phyloP scores from a whole-genome alignment of 2,329 filamentous ascomycete genomes.

The Cercospora beticola region DNA sequence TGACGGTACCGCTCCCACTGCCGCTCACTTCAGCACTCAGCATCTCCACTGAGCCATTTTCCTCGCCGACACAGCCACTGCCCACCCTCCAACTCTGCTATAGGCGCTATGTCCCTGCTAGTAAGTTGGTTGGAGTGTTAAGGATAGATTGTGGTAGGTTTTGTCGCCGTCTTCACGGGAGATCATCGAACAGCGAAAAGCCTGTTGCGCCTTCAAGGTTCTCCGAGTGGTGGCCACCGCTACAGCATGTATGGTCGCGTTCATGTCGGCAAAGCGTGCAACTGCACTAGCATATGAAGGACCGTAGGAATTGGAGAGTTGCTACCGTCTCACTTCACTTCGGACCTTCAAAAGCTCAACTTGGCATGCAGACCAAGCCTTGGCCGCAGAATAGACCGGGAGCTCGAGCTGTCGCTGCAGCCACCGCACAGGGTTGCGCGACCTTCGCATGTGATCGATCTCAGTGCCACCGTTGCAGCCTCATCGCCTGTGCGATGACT shows the following conservation, averaged over 20 bases:
- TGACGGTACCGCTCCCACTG: background rate
- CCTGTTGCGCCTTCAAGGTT: background rate
- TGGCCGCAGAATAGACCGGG: slow-evolving; percentile 16
- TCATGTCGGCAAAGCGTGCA: background rate
- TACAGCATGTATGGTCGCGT: background rate
- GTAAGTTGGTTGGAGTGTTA: slow-evolving; percentile 3
- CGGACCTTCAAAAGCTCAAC: slow-evolving; percentile 8
- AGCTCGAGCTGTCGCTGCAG: slow-evolving; percentile 19
- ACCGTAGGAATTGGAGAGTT: slow-evolving; percentile 6
- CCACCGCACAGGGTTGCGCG: background rate
- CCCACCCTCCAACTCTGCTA: slow-evolving; percentile 9
- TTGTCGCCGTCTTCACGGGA: slow-evolving; percentile 6
- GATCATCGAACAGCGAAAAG: slow-evolving; percentile 2
- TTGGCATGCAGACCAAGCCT: slow-evolving; percentile 18
- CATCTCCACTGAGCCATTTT: slow-evolving; percentile 19
- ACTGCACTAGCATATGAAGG: background rate
- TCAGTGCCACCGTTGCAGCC: background rate
- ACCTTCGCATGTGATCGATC: slow-evolving; percentile 14
- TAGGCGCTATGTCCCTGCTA: slow-evolving; percentile 5
- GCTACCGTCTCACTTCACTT: slow-evolving; percentile 20
- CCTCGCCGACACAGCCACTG: slow-evolving; percentile 9
- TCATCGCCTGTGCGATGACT: background rate
- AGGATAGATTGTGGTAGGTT: slow-evolving; percentile 2
- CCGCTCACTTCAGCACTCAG: background rate
- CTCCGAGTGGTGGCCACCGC: background rate